phyloP scores from a whole-genome alignment of 148 eudicot species.

The Limonium bicolor region DNA sequence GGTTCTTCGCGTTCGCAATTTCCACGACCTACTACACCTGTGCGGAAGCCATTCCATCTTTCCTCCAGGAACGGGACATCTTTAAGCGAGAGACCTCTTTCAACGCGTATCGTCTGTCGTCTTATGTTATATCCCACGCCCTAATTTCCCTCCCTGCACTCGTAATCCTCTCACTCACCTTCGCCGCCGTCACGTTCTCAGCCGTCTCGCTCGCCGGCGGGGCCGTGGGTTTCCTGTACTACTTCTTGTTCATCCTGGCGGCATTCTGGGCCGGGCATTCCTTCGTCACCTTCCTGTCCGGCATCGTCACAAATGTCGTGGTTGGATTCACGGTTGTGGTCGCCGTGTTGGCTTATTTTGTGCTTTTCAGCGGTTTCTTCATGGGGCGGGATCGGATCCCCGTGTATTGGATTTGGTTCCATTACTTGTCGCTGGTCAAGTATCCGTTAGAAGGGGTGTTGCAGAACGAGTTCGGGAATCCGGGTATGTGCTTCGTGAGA shows the following conservation, averaged over 20 bases:
- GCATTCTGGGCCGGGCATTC: constrained; percentile 92
- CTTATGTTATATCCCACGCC: constrained; percentile 45
- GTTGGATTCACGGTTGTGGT: constrained; percentile 69
- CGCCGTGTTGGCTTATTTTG: constrained; percentile 56
- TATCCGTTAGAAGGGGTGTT: constrained; percentile 70
- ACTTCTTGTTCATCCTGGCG: constrained; percentile 34
- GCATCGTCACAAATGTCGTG: constrained; percentile 58
- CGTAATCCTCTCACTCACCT: constrained; percentile 25
- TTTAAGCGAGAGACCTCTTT: constrained; percentile 50
- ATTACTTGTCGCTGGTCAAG: constrained; percentile 58
- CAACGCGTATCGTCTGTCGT: constrained; percentile 44
- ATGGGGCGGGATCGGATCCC: constrained; percentile 64
- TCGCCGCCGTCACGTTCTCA: constrained; percentile 47
- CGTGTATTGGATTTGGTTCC: constrained; percentile 72
- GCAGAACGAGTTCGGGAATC: constrained; percentile 58
- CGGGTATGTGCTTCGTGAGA: constrained; percentile 44
- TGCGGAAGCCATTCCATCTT: constrained; percentile 43
- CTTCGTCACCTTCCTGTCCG: constrained; percentile 82
- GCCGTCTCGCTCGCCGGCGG: constrained; percentile 67
- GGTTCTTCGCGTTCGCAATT: constrained; percentile 53
- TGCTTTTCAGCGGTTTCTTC: constrained; percentile 80
- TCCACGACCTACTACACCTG: constrained; percentile 52
- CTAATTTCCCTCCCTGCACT: constrained; percentile 31
- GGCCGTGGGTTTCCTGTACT: constrained; percentile 47
- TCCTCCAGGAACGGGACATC: constrained; percentile 35